Evolutionary conservation across 176 grass and related monocot genomes (phyloP), one percentile per base, ranked within the genome.

Genomic region (Lolium perenne): DNA sequence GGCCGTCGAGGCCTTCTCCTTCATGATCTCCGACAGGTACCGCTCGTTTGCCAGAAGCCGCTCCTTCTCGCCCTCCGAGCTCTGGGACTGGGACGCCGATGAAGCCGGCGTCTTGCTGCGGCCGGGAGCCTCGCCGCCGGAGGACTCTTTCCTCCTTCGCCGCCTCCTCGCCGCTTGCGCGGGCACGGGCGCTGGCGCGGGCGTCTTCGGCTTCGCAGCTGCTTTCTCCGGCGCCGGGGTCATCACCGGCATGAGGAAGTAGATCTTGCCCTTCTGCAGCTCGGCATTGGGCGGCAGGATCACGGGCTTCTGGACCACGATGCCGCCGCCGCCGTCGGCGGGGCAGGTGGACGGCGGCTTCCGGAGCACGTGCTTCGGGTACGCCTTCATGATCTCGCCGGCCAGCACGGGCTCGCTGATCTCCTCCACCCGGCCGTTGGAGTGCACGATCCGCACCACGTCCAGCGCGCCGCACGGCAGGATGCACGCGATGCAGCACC

Each of bases 401-500:
- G 97, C 97, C 14, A 91, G 89, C 59, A 96, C 92, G 41, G 87
- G 90, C 16, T 89, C 85, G 82, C 88, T 82, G 81, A 99, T 99
- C 94, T 93, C 92, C 85, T 99, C 97, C 38, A 96, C 97, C 3
- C 94, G 92, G 25, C 97, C 97, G 80, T 88, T 94, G 57, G 97
- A 93, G 86, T 99, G 97, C 83, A 99, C 97, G 86, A 99, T 97
- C 68, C 97, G 92, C 87, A 99, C 81, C 69, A 99, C 92, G 80
- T 99, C 97, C 80, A 99, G 88, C 38, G 97, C 97, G 5, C 97
- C 97, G 76, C 97, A 99, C 29, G 97, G 97, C 58, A 99, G 87
- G 88, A 99, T 99, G 87, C 97, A 99, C 57, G 97, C 86, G 88
- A 99, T 99, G 92, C 97, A 99, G 78, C 97, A 99, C 85, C 94